A percentile compares a stretch with the other conserved stretches of the same genome.
These are phyloP conservation scores for Schizonepeta tenuifolia DNA, from an alignment of 257 asterid genomes.

Conservation along the genomic window DNA sequence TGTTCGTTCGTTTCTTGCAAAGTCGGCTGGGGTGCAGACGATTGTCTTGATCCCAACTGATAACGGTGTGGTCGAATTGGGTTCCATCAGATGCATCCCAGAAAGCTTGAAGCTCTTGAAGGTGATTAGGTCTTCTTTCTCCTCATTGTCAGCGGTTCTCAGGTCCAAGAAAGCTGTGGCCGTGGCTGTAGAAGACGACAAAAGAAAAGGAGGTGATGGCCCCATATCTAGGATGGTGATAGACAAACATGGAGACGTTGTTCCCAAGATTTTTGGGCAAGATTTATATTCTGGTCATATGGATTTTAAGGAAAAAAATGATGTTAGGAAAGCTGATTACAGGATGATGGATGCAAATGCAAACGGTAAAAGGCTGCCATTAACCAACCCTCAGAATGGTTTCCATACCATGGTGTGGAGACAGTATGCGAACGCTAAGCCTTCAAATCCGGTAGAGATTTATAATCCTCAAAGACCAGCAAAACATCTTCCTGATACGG, in stretches of 20 bases:
- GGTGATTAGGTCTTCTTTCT: slow-evolving; percentile 54
- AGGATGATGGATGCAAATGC: slow-evolving; percentile 37
- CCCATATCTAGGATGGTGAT: slow-evolving; percentile 30
- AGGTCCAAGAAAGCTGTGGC: slow-evolving; percentile 52
- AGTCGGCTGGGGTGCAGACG: slow-evolving; percentile 76
- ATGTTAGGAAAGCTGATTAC: slow-evolving; percentile 46
- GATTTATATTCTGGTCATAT: slow-evolving; percentile 43
- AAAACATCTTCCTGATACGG: slow-evolving; percentile 40
- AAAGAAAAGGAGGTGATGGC: slow-evolving; percentile 32
- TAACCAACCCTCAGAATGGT: slow-evolving; percentile 49
- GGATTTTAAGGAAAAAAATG: slow-evolving; percentile 44
- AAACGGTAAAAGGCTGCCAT: slow-evolving; percentile 44
- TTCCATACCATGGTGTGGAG: slow-evolving; percentile 50
- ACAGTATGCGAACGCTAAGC: slow-evolving; percentile 48
- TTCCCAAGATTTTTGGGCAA: slow-evolving; percentile 67
- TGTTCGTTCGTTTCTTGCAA: slow-evolving; percentile 69
- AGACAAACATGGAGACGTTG: slow-evolving; percentile 36
- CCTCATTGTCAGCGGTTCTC: slow-evolving; percentile 43
- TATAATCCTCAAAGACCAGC: slow-evolving; percentile 43
- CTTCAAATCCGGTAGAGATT: slow-evolving; percentile 41
- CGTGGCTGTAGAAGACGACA: slow-evolving; percentile 33
- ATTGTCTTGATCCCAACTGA: slow-evolving; percentile 80
- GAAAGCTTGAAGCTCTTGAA: slow-evolving; percentile 59
- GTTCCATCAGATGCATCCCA: slow-evolving; percentile 66
- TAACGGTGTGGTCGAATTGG: slow-evolving; percentile 84